These are phyloP conservation scores for Hapsidospora chrysogenum DNA, from an alignment of 495 filamentous ascomycete genomes.

Conservation along the genomic window DNA sequence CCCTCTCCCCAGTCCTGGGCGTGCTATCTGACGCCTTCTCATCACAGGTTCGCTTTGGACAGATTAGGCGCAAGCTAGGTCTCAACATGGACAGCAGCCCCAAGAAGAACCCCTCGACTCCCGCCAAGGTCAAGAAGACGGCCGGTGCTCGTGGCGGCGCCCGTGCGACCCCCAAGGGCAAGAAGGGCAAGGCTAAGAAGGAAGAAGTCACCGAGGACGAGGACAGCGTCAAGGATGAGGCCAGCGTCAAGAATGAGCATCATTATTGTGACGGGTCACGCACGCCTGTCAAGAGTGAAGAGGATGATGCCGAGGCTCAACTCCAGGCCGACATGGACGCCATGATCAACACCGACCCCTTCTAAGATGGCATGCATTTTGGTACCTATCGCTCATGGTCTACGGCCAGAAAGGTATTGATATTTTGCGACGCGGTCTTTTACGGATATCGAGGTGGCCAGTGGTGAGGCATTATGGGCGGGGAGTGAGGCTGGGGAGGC, in stretches of 20 bases:
- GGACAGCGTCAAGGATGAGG: background rate
- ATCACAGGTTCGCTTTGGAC: slow-evolving; percentile 13
- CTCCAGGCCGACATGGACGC: background rate
- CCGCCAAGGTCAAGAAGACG: slow-evolving; percentile 4
- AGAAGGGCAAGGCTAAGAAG: background rate
- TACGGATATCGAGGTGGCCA: no score
- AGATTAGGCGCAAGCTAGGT: slow-evolving; percentile 13
- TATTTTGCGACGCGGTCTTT: no score
- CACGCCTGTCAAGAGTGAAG: background rate
- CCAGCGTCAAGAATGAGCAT: background rate
- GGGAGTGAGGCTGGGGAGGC: no score
- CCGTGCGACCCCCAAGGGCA: no score
- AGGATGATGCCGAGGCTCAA: background rate
- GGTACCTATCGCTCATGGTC: no score
- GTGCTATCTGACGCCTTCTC: background rate
- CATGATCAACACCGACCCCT: background rate
- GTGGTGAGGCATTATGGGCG: no score
- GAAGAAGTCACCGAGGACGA: background rate
- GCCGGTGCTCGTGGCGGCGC: background rate
- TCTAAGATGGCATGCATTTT: no score
- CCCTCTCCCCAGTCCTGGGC: no score
- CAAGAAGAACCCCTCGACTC: slow-evolving; percentile 3
- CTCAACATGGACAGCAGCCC: slow-evolving; percentile 2
- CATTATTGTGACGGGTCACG: background rate
- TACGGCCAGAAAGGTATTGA: no score